Percentiles rank a stretch among this genome's conserved stretches.
phyloP scores from a whole-genome alignment of 768 basidiomycete species.

The Russula vinacea region DNA sequence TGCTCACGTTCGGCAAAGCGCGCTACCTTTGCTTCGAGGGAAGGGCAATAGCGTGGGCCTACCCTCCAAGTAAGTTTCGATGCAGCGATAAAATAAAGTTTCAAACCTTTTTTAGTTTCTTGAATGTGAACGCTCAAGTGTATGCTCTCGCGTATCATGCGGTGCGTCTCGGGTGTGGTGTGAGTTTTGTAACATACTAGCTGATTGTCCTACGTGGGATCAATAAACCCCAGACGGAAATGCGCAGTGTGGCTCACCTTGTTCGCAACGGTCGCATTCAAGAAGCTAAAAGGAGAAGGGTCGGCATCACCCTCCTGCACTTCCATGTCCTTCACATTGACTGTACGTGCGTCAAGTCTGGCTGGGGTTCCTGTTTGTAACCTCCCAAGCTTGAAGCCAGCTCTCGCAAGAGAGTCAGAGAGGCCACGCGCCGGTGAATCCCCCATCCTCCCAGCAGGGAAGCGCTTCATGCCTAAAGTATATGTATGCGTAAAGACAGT shows the following conservation, averaged over 20 bases:
- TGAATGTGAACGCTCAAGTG: conserved; percentile 82
- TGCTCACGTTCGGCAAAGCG: conserved; percentile 68
- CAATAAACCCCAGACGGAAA: too few relatives aligned
- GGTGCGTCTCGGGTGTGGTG: conserved; percentile 72
- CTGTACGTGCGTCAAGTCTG: conserved; percentile 63
- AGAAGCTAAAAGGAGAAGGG: conserved; percentile 73
- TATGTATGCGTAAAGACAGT: not conserved
- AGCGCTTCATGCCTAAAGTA: conserved; percentile 57
- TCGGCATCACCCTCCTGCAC: conserved; percentile 63
- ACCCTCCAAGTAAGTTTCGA: not conserved
- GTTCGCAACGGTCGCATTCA: conserved; percentile 67
- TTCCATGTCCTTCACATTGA: conserved; percentile 61
- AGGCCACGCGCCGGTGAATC: conserved; percentile 72
- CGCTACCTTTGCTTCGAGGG: conserved; percentile 81
- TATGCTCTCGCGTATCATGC: conserved; percentile 70
- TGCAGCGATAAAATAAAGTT: not conserved
- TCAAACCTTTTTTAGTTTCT: conserved; percentile 77
- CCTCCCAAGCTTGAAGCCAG: conserved; percentile 79
- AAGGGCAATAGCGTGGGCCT: conserved; percentile 93
- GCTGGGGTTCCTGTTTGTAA: conserved; percentile 88
- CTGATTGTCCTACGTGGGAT: conserved; percentile 59
- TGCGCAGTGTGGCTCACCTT: conserved; percentile 42
- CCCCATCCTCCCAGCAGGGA: conserved; percentile 74
- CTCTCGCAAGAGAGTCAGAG: conserved; percentile 66
- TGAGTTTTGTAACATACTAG: conserved; percentile 66